Percentiles rank a stretch among this genome's conserved stretches.
These are phyloP conservation scores for Periconia sp. DNA, from an alignment of 2,329 filamentous ascomycete species.

Conservation along the genomic window DNA sequence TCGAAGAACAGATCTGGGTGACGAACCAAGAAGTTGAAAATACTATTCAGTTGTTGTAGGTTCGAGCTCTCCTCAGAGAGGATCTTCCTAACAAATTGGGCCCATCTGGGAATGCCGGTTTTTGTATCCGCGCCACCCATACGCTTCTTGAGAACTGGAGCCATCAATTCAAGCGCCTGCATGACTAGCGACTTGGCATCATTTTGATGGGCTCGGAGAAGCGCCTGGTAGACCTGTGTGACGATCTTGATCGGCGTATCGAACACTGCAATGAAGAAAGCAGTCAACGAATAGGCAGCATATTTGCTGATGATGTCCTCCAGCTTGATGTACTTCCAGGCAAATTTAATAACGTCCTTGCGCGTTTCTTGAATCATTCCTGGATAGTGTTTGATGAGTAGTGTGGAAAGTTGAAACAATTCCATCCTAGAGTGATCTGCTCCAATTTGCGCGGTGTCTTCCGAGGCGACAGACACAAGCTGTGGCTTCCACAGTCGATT, in stretches of 20 bases:
- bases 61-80: conserved; percentile 94
- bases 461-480: conserved; percentile 71
- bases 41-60: conserved; percentile 91
- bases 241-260: conserved; percentile 97
- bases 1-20: conserved; percentile 95
- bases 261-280: conserved; percentile 96
- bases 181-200: conserved; percentile 90
- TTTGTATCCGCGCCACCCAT: conserved; percentile 72
- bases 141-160: conserved; percentile 88
- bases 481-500: conserved; percentile 93
- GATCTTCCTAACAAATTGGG: conserved; percentile 85
- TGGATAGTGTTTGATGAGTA: conserved; percentile 94
- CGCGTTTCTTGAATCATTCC: conserved; percentile 84
- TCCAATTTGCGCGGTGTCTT: conserved; percentile 80
- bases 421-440: conserved; percentile 97
- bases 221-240: conserved; percentile 88
- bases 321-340: conserved; percentile 94
- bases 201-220: conserved; percentile 91
- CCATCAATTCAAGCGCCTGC: conserved; percentile 90
- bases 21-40: conserved; percentile 93
- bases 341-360: conserved; percentile 98
- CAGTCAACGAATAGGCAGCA: conserved; percentile 93
- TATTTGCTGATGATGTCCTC: conserved; percentile 99
- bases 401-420: conserved; percentile 87
- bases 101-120: conserved; percentile 70